Evolutionary conservation across 192 early-diverging fungal species (phyloP), one percentile per base, ranked within the genome.

Genomic region (Ambispora gerdemannii): DNA sequence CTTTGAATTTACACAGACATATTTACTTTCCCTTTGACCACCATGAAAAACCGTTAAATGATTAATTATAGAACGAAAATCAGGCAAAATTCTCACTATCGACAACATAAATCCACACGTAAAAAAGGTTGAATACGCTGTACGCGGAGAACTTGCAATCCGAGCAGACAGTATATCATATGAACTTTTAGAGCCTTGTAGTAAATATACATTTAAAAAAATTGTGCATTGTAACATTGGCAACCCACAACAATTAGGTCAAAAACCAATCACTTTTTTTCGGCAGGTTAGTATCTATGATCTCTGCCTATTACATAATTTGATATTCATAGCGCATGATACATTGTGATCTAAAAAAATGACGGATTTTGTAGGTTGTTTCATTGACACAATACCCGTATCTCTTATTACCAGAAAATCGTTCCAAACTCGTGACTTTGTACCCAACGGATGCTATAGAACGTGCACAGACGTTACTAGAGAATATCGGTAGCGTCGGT

Each of bases 121-220:
- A 65, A 82, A 78, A 70, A 82, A 87, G 22, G 88, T 92, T 60
- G 90, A 97, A 74, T 99, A 99, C 74, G 95, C 97, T 36, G 95
- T 99, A 7, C 88, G 97, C 59, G 97, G 97, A 34, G 94, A 90
- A 68, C 85, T 96, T 33, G 95, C 97, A 19, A 96, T 99, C 74
- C 86, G 90, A 19, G 93, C 95, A 0, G 97, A 98, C 55, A 84
- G 89, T 71, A 85, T 97, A 50, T 80, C 76, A 49, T 80, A 68
- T 67, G 84, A 85, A 82, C 49, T 76, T 73, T n/a, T 31, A 3
- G 35, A 15, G 25, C 13, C n/a, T 27, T 52, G 19, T 19, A 3
- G 43, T 15, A 59, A 59, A 2, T 71, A 63, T 25, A 50, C 70
- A 0, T 80, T 80, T 43, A 52, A 75, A 27, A 36, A 66, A n/a